These are phyloP conservation scores for Platanus orientalis DNA, from an alignment of 164 flowering plant genomes.

Conservation along the genomic window DNA sequence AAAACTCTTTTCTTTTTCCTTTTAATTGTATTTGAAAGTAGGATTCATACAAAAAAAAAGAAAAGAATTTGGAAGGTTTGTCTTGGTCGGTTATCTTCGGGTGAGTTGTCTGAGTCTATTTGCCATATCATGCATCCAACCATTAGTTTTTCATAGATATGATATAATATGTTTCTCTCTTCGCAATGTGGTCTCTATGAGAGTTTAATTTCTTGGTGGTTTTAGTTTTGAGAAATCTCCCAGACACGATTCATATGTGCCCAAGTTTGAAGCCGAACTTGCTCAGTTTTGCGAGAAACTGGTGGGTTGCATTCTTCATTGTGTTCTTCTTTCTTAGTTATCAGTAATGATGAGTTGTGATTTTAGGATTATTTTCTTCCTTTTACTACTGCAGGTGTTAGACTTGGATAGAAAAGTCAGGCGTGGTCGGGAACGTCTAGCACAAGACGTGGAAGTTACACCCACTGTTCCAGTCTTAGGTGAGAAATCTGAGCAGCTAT, in stretches of 20 bases:
- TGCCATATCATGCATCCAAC: background rate
- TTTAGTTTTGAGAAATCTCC: constrained; percentile 74
- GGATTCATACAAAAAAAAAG: no score
- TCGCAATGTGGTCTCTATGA: background rate
- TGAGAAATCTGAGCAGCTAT: constrained; percentile 65
- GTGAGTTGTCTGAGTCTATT: background rate
- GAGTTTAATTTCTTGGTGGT: constrained; percentile 7
- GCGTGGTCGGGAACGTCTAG: constrained; percentile 76
- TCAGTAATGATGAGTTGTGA: background rate
- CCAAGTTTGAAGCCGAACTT: constrained; percentile 73
- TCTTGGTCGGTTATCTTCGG: no score
- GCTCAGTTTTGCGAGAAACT: constrained; percentile 69
- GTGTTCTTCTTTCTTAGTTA: background rate
- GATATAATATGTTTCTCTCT: background rate
- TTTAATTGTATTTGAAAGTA: no score
- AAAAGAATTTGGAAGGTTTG: no score
- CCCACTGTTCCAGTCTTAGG: constrained; percentile 51
- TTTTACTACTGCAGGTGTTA: constrained; percentile 37
- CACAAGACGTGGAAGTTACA: constrained; percentile 60
- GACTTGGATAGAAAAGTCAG: constrained; percentile 74
- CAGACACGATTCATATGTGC: constrained; percentile 58
- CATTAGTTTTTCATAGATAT: no score
- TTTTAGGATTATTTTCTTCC: background rate
- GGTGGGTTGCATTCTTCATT: constrained; percentile 32
- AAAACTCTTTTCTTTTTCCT: no score